Conservation (phyloP, 257 asterid genomes). For the Nicotiana attenuata region DNA sequence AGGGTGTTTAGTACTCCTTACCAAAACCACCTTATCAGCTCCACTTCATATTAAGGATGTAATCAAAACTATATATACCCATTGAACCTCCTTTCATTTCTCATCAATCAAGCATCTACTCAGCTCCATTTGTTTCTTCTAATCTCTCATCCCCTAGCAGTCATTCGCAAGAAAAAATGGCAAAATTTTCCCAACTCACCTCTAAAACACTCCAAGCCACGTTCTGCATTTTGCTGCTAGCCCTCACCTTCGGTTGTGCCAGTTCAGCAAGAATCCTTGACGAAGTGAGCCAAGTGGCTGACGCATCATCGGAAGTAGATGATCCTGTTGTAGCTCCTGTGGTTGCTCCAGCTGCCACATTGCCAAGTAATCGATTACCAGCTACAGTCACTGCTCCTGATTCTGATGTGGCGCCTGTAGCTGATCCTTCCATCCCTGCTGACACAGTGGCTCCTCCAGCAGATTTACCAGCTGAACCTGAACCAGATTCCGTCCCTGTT, state of each 20-base stretch:
- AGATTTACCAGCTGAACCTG: constrained; percentile 9
- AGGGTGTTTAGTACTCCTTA: background rate
- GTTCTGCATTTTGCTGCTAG: constrained; percentile 38
- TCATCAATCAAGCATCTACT: constrained; percentile 26
- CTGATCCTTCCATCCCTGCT: constrained; percentile 2
- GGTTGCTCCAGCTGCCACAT: constrained; percentile 27
- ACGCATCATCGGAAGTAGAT: background rate
- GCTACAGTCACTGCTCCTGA: constrained; percentile 13
- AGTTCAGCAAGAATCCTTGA: constrained; percentile 45
- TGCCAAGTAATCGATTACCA: constrained; percentile 38
- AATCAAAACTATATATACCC: constrained; percentile 28
- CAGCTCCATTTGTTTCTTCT: constrained; percentile 9
- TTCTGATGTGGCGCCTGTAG: constrained; percentile 2
- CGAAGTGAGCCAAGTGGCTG: constrained; percentile 30
- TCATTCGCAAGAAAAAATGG: constrained; percentile 31
- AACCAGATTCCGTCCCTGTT: background rate
- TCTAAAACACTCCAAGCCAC: constrained; percentile 18
- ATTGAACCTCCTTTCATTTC: constrained; percentile 2
- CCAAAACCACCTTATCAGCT: constrained; percentile 50
- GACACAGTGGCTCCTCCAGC: constrained; percentile 12
- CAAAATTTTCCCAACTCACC: constrained; percentile 19
- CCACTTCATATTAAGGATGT: constrained; percentile 28
- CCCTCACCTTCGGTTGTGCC: constrained; percentile 29
- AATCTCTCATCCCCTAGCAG: background rate
- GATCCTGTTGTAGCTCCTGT: constrained; percentile 34